Evolutionary conservation across 2,329 filamentous ascomycete genomes (phyloP), one percentile per base, ranked within the genome.

Genomic region (Arthrobotrys megalospora): DNA sequence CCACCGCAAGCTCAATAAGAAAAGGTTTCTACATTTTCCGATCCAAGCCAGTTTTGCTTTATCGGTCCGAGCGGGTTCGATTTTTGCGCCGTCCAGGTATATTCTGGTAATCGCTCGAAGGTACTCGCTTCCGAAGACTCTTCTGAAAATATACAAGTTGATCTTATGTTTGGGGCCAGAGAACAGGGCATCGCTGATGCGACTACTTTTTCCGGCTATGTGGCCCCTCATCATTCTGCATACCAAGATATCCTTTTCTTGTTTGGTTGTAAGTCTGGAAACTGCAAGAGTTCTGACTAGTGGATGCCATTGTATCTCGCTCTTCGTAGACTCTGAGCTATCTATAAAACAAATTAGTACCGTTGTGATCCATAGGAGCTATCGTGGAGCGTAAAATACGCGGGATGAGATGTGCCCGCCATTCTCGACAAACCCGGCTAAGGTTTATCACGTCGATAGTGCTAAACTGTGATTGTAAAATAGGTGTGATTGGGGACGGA

Each of bases 401-500:
- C 7, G 55, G 47, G 7, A 64, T 63, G 0, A 63, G 41, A 53
- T 63, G 41, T 43, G 38, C 43, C 32, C 45, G 28, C 55, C 55
- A 71, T 32, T 3, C 34, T 14, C 55, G 38, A 21, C 55, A 71
- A 6, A 71, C 55, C 10, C 12, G 41, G 34, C n/a, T 43, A 6
- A 64, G 45, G 1, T 6, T 47, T 14, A 64, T 34, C 32, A 53
- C 24, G 11, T 71, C 67, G 14, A 38, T 3, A 5, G 21, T 47
- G 45, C 43, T 63, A n/a, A 64, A 16, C 10, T 45, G 12, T 53
- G 55, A 24, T 16, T 71, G 53, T 10, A 71, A 43, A 32, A 34
- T 28, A 6, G 19, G 24, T 4, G 55, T 21, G 6, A 64, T 32
- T 3, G 67, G 55, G 14, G 55, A 64, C 7, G 45, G 41, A 7